A percentile compares a stretch with the other conserved stretches of the same genome.
These are phyloP conservation scores for Tarenaya hassleriana DNA, from an alignment of 345 rosid species.

Conservation along the genomic window DNA sequence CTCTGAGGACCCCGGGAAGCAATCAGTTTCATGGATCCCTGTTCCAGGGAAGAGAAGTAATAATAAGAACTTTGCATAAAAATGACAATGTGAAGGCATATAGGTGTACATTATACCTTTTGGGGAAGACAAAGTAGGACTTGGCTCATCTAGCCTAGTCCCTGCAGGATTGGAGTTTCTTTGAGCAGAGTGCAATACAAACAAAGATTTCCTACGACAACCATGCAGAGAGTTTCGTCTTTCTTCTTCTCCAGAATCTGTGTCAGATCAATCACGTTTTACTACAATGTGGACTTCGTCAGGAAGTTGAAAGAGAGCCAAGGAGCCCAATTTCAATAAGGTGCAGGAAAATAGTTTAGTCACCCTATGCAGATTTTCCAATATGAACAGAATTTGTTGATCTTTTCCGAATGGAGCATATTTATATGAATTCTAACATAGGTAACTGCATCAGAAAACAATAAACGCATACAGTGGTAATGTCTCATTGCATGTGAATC, in stretches of 20 bases:
- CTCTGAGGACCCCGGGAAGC: slow-evolving; percentile 42
- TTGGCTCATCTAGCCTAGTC: slow-evolving; percentile 28
- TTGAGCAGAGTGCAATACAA: slow-evolving; percentile 38
- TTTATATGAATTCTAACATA: no score
- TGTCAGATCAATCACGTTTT: slow-evolving; percentile 11
- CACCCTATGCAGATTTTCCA: not conserved
- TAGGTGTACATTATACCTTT: slow-evolving; percentile 42
- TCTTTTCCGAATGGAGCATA: no score
- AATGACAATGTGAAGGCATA: slow-evolving; percentile 6
- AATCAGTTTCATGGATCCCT: slow-evolving; percentile 43
- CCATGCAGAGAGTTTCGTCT: slow-evolving; percentile 29
- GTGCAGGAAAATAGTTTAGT: slow-evolving; percentile 7
- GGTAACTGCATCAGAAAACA: not conserved
- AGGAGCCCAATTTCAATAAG: slow-evolving; percentile 12
- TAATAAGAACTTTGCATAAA: slow-evolving; percentile 6
- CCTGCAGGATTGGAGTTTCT: slow-evolving; percentile 34
- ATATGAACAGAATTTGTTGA: no score
- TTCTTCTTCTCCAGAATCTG: slow-evolving; percentile 24
- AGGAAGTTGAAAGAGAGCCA: slow-evolving; percentile 5
- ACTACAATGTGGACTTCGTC: slow-evolving; percentile 13
- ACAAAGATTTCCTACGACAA: slow-evolving; percentile 34
- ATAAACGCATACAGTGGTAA: slow-evolving; percentile 24
- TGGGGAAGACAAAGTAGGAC: slow-evolving; percentile 37
- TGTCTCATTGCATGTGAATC: slow-evolving; percentile 36
- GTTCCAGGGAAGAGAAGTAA: slow-evolving; percentile 19